phyloP scores from a whole-genome alignment of 2,329 filamentous ascomycete genomes.

The Pseudogymnoascus destructans region DNA sequence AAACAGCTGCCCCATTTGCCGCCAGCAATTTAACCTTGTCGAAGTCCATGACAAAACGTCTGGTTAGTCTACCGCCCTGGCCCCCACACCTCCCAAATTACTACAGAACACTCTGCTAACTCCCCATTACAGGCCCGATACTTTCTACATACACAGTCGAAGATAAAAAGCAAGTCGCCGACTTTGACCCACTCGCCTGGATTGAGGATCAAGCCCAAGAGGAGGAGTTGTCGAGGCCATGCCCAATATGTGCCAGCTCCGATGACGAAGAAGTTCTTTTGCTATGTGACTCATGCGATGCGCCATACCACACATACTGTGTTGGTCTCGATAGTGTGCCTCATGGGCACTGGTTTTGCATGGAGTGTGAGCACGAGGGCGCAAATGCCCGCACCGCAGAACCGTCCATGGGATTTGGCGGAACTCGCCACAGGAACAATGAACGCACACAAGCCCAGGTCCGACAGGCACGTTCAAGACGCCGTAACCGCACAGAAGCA shows the following conservation, averaged over 20 bases:
- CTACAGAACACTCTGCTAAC: slow-evolving; percentile 13
- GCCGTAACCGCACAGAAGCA: slow-evolving; percentile 59
- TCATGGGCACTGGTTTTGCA: slow-evolving; percentile 76
- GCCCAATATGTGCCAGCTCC: slow-evolving; percentile 68
- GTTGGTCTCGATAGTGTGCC: slow-evolving; percentile 70
- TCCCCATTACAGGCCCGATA: slow-evolving; percentile 34
- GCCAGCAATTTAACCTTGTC: slow-evolving; percentile 80
- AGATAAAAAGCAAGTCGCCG: slow-evolving; percentile 79
- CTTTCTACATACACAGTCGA: slow-evolving; percentile 52
- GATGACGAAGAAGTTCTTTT: slow-evolving; percentile 77
- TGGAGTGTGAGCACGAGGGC: slow-evolving; percentile 52
- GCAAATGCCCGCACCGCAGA: slow-evolving; percentile 28
- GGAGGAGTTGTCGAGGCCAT: slow-evolving; percentile 55
- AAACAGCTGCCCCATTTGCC: slow-evolving; percentile 96
- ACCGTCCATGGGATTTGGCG: slow-evolving; percentile 20
- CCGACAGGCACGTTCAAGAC: slow-evolving; percentile 35
- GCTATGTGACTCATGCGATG: slow-evolving; percentile 83
- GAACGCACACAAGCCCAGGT: slow-evolving; percentile 46
- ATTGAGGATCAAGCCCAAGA: slow-evolving; percentile 63
- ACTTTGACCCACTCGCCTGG: slow-evolving; percentile 68
- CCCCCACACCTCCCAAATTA: slow-evolving; percentile 10
- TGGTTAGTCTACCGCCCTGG: slow-evolving; percentile 43
- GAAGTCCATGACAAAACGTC: slow-evolving; percentile 68
- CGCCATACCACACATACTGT: slow-evolving; percentile 83
- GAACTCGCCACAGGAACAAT: slow-evolving; percentile 18